Conservation (phyloP, 2,329 filamentous ascomycete species). For the Septoria linicola region DNA sequence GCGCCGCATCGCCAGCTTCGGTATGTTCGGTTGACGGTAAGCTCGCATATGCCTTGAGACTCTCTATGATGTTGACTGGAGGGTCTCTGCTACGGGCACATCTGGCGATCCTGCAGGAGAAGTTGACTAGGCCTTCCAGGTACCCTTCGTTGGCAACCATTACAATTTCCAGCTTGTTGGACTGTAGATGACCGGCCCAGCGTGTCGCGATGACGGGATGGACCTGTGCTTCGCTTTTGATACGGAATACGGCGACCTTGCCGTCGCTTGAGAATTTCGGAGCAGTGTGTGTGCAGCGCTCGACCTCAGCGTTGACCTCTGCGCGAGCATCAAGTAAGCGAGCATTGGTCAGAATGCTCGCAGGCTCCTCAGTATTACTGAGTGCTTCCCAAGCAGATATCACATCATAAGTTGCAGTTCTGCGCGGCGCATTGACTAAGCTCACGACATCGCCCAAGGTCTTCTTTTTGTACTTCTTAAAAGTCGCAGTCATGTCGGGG, state of each 20-base stretch:
- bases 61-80: slow-evolving; percentile 63
- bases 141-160: slow-evolving; percentile 68
- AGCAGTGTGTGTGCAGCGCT: slow-evolving; percentile 60
- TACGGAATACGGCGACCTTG: slow-evolving; percentile 62
- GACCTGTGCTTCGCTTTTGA: slow-evolving; percentile 60
- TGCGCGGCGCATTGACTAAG: slow-evolving; percentile 63
- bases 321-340: slow-evolving; percentile 55
- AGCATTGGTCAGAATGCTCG: slow-evolving; percentile 51
- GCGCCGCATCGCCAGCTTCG: slow-evolving; percentile 32
- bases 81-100: slow-evolving; percentile 55
- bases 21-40: slow-evolving; percentile 29
- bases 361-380: slow-evolving; percentile 51
- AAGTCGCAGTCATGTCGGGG: slow-evolving; percentile 61
- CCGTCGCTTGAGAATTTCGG: slow-evolving; percentile 64
- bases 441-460: slow-evolving; percentile 62
- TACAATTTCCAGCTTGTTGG: slow-evolving; percentile 60
- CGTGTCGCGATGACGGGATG: slow-evolving; percentile 67
- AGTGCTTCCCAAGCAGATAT: slow-evolving; percentile 61
- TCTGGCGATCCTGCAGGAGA: slow-evolving; percentile 63
- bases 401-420: slow-evolving; percentile 62
- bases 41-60: slow-evolving; percentile 53
- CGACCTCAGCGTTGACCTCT: slow-evolving; percentile 62
- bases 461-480: slow-evolving; percentile 63
- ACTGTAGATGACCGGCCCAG: slow-evolving; percentile 62
- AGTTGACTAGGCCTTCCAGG: slow-evolving; percentile 62